Evolutionary conservation across 129 eudicot genomes (phyloP).

Genomic region (Flaveria trinervia): DNA sequence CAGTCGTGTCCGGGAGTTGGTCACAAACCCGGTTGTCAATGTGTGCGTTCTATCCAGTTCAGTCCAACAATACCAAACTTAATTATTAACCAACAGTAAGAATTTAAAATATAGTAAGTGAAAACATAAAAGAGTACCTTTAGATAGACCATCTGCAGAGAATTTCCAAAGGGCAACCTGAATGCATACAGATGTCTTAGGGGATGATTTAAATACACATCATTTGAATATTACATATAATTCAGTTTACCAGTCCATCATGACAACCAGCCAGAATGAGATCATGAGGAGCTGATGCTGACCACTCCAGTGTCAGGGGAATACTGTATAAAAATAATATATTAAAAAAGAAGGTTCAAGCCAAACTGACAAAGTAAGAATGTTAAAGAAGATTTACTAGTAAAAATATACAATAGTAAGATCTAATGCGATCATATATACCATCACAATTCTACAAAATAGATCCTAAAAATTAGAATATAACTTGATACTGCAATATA

Average conservation of each 20-base stretch:
- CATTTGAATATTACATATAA: not conserved
- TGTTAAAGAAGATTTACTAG: constrained; percentile 1
- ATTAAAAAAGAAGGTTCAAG: constrained; percentile 18
- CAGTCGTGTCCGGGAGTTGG: no score
- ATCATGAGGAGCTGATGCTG: constrained; percentile 81
- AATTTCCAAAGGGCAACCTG: constrained; percentile 95
- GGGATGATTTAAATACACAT: not conserved
- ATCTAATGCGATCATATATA: not conserved
- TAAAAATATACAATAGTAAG: not conserved
- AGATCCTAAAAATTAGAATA: not conserved
- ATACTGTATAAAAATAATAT: constrained; percentile 50
- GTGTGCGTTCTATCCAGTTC: no score
- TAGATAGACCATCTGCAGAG: constrained; percentile 40
- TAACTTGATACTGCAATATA: constrained; percentile 2
- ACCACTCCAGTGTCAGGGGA: constrained; percentile 91
- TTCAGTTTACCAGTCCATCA: constrained; percentile 81
- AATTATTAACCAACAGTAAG: not conserved
- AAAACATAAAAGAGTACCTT: constrained; percentile 50
- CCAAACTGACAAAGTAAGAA: not conserved
- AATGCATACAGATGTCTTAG: constrained; percentile 21
- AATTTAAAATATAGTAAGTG: constrained; percentile 3
- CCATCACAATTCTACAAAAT: constrained; percentile 8
- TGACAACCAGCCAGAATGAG: constrained; percentile 91
- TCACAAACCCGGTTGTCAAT: no score
- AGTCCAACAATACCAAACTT: not conserved